Base-by-base conservation (phyloP, 345 rosid genomes). In the Ceriops zippeliana region DNA sequence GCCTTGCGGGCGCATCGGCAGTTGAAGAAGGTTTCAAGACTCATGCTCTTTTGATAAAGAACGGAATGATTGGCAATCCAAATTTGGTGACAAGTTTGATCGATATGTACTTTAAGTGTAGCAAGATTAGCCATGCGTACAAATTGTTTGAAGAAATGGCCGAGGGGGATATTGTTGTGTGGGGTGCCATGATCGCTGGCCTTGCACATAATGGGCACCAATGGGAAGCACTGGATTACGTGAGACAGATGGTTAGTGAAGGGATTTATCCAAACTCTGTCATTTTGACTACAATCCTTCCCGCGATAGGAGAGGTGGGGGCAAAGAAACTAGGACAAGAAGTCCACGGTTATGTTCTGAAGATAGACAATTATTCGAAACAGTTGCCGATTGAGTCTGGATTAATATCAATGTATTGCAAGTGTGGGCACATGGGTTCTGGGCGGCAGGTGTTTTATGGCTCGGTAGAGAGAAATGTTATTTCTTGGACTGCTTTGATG, bases 121-220 rank as follows among this genome's bases (percentile, higher is more conserved):
- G 97, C 7, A 89, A 83, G 77, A 74, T 87, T 38, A 84, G 66
- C 82, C 84, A 87, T 30, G 96, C 96, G 0, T 63, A 70, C 51
- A 65, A 73, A 2, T 61, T 90, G 62, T 90, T 93, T 69, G 95
- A 89, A 62, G 96, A 93, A 69, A 80, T 82, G 31, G 68, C 22
- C n/a, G 90, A 83, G 20, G 84, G 85, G 58, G 96, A 90, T 76
- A 61, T 86, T 35, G 92, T 89, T 22, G 69, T 77, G n/a, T 90
- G 97, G 97, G 97, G 98, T 15, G 84, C 91, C 0, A 85, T 90
- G 96, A 85, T 93, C 72, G 81, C 96, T 0, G 97, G 97, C 49
- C 88, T 89, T 66, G 86, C 89, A 6, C 91, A 89, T 58, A 90
- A 93, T 51, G 86, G 84, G 67, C 71, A 85, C 74, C 84, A 84